Base-by-base conservation (phyloP, 305 asterid species). In the Solanum hybrid region DNA sequence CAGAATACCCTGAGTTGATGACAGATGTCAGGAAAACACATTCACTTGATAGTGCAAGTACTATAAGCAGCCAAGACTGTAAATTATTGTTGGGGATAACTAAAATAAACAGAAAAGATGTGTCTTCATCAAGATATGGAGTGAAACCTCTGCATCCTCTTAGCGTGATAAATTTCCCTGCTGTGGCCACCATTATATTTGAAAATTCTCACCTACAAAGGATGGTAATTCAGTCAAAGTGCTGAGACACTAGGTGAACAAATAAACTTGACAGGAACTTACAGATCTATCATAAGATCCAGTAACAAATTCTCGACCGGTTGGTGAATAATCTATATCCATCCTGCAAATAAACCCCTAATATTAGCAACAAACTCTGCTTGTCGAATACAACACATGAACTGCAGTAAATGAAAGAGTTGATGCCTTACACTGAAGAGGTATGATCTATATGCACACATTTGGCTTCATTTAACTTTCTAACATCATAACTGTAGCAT, bases 231-330 rank as follows among this genome's bases (percentile, higher is more conserved):
- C 29, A 17, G 81, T 73, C 29, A 87, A 84, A 72, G 31, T 17
- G 88, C 79, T 34, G 78, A 80, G 42, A 35, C 51, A 73, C 85
- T 87, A 29, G 34, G 85, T 20, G 77, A 77, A 88, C 24, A 76
- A 64, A 88, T 88, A 51, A 60, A 89, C 27, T 60, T 71, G 81
- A 51, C 40, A 51, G 86, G 46, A 89, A 92, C 98, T 93, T 92
- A 97, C 99, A 71, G 99, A 95, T 94, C 99, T 94, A 92, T 97
- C 99, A 89, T 97, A 97, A 85, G 99, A 97, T 90, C 99, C 99
- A 31, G 99, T 96, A 51, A 96, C 98, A 91, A 97, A 97, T 93
- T 97, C 99, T 89, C 99, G 98, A 81, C 99, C 99, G 40, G 98
- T 96, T 89, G 99, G 98, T 71, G 99, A 96, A 91, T 96, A 97